Evolutionary conservation across 768 basidiomycete genomes (phyloP).

Genomic region (Termitomyces sp.): DNA sequence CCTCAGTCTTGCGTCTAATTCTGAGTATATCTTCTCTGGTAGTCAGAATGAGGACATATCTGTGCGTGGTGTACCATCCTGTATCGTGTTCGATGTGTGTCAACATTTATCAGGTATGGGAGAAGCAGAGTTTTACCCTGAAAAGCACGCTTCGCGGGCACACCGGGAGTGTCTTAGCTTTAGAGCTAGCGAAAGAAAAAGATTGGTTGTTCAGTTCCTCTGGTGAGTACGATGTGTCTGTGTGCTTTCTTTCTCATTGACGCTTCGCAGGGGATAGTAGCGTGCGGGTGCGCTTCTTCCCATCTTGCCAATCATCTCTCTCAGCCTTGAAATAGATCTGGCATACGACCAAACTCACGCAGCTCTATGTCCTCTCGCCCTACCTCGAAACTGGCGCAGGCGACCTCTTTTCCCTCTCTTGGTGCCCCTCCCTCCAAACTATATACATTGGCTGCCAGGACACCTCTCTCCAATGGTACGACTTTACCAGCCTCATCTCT

Average conservation of each 20-base stretch:
- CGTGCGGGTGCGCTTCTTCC: constrained; percentile 54
- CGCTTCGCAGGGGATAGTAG: constrained; percentile 72
- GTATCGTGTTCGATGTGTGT: neutral
- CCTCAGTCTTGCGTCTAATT: constrained; percentile 69
- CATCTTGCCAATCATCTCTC: neutral
- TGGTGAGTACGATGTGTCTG: constrained; percentile 36
- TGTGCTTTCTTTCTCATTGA: neutral
- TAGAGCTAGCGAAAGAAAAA: constrained; percentile 70
- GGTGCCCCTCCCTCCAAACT: constrained; percentile 62
- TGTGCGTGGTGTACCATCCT: constrained; percentile 31
- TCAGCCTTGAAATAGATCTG: constrained; percentile 52
- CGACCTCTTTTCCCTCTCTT: constrained; percentile 82
- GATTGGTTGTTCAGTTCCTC: constrained; percentile 90
- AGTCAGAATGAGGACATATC: constrained; percentile 74
- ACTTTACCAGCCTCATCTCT: constrained; percentile 33
- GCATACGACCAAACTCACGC: constrained; percentile 63
- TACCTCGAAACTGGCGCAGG: constrained; percentile 78
- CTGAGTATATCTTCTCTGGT: constrained; percentile 73
- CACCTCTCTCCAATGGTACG: constrained; percentile 88
- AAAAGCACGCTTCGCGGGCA: constrained; percentile 73
- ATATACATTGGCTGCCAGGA: constrained; percentile 90
- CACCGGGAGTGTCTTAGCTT: constrained; percentile 74
- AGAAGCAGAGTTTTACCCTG: constrained; percentile 63
- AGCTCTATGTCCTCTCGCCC: constrained; percentile 70
- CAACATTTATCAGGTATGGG: constrained; percentile 65